A percentile compares a stretch with the other conserved stretches of the same genome.
Evolutionary conservation across 1,284 basidiomycete species (phyloP).

Genomic region (Blastosporella zonata): DNA sequence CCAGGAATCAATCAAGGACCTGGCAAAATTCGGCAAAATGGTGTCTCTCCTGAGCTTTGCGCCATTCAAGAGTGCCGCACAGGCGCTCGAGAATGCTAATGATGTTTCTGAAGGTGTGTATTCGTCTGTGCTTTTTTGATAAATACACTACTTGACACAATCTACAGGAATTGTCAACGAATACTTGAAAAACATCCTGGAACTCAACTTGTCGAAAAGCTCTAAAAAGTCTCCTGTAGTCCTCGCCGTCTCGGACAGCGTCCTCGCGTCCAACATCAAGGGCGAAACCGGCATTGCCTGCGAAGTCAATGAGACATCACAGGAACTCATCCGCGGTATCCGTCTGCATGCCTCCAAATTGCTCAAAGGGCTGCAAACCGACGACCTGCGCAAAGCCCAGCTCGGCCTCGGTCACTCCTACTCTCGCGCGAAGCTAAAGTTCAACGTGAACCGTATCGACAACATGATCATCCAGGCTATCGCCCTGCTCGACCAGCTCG

Average conservation of each 20-base stretch:
- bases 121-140: background rate
- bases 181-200: slow-evolving; percentile 83
- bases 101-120: slow-evolving; percentile 90
- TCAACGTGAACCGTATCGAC: slow-evolving; percentile 99
- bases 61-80: slow-evolving; percentile 93
- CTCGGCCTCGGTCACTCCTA: slow-evolving; percentile 98
- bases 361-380: slow-evolving; percentile 84
- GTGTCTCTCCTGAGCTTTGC: slow-evolving; percentile 89
- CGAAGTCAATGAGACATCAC: slow-evolving; percentile 83
- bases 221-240: slow-evolving; percentile 81
- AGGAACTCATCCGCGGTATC: slow-evolving; percentile 92
- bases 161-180: slow-evolving; percentile 79
- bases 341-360: slow-evolving; percentile 92
- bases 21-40: slow-evolving; percentile 94
- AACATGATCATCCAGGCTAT: slow-evolving; percentile 99
- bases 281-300: slow-evolving; percentile 77
- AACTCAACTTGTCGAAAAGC: slow-evolving; percentile 82
- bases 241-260: slow-evolving; percentile 82
- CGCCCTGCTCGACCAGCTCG: slow-evolving; percentile 96
- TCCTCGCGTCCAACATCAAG: slow-evolving; percentile 82
- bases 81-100: slow-evolving; percentile 96
- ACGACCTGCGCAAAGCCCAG: slow-evolving; percentile 91
- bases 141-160: background rate
- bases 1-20: slow-evolving; percentile 85
- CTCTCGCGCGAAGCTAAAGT: slow-evolving; percentile 97